Evolutionary conservation across 192 early-diverging fungal species (phyloP), one percentile per base, ranked within the genome.

Genomic region (Entomortierella chlamydospora): DNA sequence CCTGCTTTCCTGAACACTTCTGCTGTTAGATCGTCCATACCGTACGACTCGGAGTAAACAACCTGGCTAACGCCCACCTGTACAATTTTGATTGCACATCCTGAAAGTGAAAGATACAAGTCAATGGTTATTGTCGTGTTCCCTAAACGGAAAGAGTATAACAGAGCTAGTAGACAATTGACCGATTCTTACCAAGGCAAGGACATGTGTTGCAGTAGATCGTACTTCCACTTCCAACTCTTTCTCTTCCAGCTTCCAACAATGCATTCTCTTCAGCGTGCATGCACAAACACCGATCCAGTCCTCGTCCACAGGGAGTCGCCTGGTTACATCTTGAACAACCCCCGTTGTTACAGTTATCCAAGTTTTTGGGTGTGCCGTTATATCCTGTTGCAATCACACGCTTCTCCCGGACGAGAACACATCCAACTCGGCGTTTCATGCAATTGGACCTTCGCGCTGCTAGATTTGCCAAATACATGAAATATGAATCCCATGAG

Each of bases 331-430:
- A 99, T 42, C 97, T 84, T 28, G 83, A 86, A 78, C 98, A 99
- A 0, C 98, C 98, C 9, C 97, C 96, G 42, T 97, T 92, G 64
- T 93, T 96, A 79, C 98, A 99, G 73, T 99, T 99, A 47, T 83
- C 78, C 22, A 99, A 76, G 5, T 95, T 94, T 64, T 92, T 87
- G 23, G 98, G 97, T 7, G 97, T 99, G 1, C 98, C 98, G 70
- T 99, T 99, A 82, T 99, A 99, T n/a, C 98, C 98, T 18, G 97
- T 99, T 3, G 97, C 93, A 50, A 99, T 93, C 30, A 99, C 93
- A 50, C 95, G 86, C 39, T 82, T 87, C 57, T 99, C 91, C 57
- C 92, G 93, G 22, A 95, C 94, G 25, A 99, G 79, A 17, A 99
- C 95, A 81, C 94, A 95, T 1, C 98, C 98, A 13, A 99, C 98